phyloP scores from a whole-genome alignment of 2,329 filamentous ascomycete genomes.

The Colletotrichum truncatum region DNA sequence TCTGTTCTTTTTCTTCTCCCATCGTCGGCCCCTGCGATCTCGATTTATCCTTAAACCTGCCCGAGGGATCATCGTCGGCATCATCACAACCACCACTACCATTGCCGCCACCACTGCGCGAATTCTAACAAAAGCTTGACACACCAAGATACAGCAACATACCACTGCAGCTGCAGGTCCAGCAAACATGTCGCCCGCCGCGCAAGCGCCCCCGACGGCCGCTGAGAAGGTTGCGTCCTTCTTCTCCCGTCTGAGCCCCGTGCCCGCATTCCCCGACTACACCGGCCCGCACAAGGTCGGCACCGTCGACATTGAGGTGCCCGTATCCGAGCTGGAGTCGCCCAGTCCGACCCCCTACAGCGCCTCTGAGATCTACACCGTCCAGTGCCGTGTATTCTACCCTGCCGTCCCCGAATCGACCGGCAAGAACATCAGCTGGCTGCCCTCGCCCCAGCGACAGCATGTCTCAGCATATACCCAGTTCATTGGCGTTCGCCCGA shows the following conservation, averaged over 20 bases:
- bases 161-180: background rate
- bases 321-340: constrained; percentile 66
- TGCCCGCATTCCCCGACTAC: constrained; percentile 79
- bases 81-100: too few species aligned
- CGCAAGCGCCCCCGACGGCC: constrained; percentile 28
- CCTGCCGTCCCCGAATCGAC: constrained; percentile 66
- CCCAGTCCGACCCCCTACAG: constrained; percentile 63
- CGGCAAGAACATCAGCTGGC: constrained; percentile 75
- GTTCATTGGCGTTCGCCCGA: constrained; percentile 74
- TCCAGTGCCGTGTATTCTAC: constrained; percentile 86
- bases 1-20: constrained; percentile 1
- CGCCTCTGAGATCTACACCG: constrained; percentile 70
- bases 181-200: constrained; percentile 15
- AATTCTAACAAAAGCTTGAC: too few species aligned
- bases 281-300: constrained; percentile 83
- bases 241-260: constrained; percentile 68
- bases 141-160: background rate
- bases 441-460: constrained; percentile 79
- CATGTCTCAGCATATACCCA: constrained; percentile 80
- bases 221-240: constrained; percentile 54
- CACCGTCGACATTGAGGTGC: constrained; percentile 83
- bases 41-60: background rate
- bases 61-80: too few species aligned
- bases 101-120: too few species aligned
- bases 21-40: constrained; percentile 9